Evolutionary conservation across 257 asterid genomes (phyloP).

Genomic region (Salvia miltiorrhiza): DNA sequence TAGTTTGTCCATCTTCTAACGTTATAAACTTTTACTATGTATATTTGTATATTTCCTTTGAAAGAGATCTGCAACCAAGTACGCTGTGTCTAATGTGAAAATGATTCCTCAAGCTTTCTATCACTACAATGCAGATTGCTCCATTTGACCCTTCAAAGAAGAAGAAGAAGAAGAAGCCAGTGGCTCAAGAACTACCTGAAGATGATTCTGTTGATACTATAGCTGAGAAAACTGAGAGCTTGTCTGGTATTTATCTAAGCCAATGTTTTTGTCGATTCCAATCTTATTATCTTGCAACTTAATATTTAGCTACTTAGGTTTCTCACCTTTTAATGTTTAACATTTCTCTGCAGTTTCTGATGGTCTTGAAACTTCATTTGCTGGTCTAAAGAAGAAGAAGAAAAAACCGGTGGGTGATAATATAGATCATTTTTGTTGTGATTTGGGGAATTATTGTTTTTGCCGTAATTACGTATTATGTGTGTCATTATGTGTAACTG

Average conservation of each 20-base stretch:
- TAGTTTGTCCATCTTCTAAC: not conserved
- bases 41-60: not conserved
- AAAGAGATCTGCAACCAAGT: not conserved
- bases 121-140: slow-evolving; percentile 46
- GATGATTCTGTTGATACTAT: slow-evolving; percentile 64
- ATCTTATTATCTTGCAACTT: not conserved
- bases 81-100: not conserved
- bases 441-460: not conserved
- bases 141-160: slow-evolving; percentile 88
- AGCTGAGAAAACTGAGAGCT: slow-evolving; percentile 67
- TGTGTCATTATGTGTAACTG: not conserved
- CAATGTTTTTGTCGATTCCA: not conserved
- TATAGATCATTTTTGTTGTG: not conserved
- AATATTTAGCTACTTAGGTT: not conserved
- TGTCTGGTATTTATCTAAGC: slow-evolving; percentile 45
- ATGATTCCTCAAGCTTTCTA: not conserved
- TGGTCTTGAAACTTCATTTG: slow-evolving; percentile 60
- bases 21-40: not conserved
- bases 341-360: slow-evolving; percentile 58
- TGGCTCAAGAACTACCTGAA: slow-evolving; percentile 61
- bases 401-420: slow-evolving; percentile 61
- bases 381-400: slow-evolving; percentile 87
- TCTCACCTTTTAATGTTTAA: not conserved
- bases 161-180: slow-evolving; percentile 94
- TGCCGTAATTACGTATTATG: not conserved